Conservation (phyloP, 2,329 filamentous ascomycete species). For the Arthrobotrys sinensis region DNA sequence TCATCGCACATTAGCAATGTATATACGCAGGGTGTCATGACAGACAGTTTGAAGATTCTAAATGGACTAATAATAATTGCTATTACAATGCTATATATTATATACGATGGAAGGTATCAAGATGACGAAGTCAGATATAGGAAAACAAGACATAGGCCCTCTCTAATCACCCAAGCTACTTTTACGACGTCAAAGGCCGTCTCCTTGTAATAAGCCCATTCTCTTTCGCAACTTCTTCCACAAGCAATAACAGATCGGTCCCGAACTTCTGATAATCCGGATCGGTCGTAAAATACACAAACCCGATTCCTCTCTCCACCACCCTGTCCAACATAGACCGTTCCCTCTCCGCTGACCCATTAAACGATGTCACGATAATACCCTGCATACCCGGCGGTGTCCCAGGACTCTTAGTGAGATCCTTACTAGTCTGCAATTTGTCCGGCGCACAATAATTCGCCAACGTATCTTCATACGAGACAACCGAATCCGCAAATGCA, state of each 20-base stretch:
- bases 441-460: constrained; percentile 24
- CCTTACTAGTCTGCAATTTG: constrained; percentile 33
- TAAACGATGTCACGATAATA: constrained; percentile 35
- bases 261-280: constrained; percentile 40
- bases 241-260: constrained; percentile 17
- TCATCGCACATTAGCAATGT: neutral
- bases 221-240: constrained; percentile 7
- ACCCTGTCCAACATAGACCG: constrained; percentile 17
- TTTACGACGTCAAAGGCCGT: neutral
- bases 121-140: too few species aligned
- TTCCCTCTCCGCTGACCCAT: constrained; percentile 27
- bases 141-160: too few species aligned
- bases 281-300: constrained; percentile 43
- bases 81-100: neutral
- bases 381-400: constrained; percentile 2
- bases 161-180: neutral
- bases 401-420: constrained; percentile 33
- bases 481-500: constrained; percentile 10
- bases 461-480: constrained; percentile 33
- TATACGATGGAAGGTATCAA: too few species aligned
- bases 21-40: neutral
- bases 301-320: constrained; percentile 24
- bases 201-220: constrained; percentile 1
- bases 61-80: neutral
- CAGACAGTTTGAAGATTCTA: neutral